phyloP scores from a whole-genome alignment of 306 rosid genomes.

The Comarum palustre region DNA sequence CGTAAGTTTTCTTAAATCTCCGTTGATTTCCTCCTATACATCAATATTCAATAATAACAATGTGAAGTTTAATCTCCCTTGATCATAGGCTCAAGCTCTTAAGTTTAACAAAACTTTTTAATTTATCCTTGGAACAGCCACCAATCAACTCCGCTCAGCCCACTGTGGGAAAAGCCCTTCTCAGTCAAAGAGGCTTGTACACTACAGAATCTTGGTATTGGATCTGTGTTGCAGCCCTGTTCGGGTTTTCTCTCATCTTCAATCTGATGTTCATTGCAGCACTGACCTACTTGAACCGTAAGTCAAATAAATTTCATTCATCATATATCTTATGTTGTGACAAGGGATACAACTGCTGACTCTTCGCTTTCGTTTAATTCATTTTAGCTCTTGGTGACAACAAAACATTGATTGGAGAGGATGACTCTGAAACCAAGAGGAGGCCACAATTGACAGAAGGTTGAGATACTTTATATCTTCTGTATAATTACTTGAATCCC shows the following conservation, averaged over 20 bases:
- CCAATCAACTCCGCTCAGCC: slow-evolving; percentile 6
- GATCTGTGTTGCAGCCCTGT: slow-evolving; percentile 52
- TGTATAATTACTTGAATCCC: not conserved
- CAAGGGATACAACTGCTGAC: slow-evolving; percentile 4
- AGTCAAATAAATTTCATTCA: slow-evolving; percentile 13
- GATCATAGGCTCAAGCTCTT: not conserved
- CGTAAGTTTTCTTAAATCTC: slow-evolving; percentile 28
- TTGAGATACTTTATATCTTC: not conserved
- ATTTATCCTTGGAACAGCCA: slow-evolving; percentile 14
- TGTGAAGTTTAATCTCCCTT: too few relatives aligned
- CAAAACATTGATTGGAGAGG: not conserved
- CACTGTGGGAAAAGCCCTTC: slow-evolving; percentile 20
- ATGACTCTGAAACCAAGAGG: not conserved
- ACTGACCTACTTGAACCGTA: slow-evolving; percentile 63
- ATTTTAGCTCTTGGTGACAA: not conserved
- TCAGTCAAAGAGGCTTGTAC: slow-evolving; percentile 23
- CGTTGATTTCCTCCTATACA: not conserved
- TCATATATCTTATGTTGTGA: not conserved
- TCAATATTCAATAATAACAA: not conserved
- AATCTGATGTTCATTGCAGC: slow-evolving; percentile 51
- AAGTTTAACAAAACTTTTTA: not conserved
- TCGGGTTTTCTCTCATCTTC: slow-evolving; percentile 41
- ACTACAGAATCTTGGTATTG: slow-evolving; percentile 42
- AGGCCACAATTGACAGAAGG: slow-evolving; percentile 3
- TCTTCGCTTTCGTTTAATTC: not conserved